Conservation (phyloP, 306 rosid species). For the Begonia masoniana region DNA sequence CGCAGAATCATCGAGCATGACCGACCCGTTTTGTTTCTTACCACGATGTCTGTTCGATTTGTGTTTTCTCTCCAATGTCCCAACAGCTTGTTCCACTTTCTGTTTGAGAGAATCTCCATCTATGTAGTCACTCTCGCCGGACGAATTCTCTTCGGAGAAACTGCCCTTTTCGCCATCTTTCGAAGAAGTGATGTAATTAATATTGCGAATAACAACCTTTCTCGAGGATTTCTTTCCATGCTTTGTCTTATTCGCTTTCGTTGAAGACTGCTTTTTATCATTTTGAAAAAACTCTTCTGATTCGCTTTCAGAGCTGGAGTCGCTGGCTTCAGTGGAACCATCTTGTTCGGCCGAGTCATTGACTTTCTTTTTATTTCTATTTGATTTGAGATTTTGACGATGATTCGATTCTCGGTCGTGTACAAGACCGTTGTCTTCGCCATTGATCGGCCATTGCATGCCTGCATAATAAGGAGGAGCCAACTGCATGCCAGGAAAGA, state of each 20-base stretch:
- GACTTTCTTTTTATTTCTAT: constrained; percentile 46
- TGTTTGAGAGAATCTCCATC: constrained; percentile 74
- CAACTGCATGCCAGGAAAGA: constrained; percentile 78
- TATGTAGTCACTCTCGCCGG: constrained; percentile 47
- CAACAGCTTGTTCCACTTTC: constrained; percentile 81
- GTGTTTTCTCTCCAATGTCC: constrained; percentile 59
- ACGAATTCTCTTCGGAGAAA: constrained; percentile 48
- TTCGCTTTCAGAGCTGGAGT: constrained; percentile 55
- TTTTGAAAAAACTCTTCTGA: constrained; percentile 34
- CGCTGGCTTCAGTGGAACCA: constrained; percentile 31
- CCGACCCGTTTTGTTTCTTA: constrained; percentile 35
- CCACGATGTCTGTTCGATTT: constrained; percentile 41
- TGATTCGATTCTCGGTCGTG: constrained; percentile 37
- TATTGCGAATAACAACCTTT: constrained; percentile 90
- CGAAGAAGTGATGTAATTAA: constrained; percentile 84
- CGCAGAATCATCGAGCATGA: constrained; percentile 25
- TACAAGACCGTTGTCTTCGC: constrained; percentile 38
- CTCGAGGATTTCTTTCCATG: constrained; percentile 68
- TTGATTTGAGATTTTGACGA: constrained; percentile 31
- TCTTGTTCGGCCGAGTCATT: constrained; percentile 46
- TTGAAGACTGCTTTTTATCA: constrained; percentile 35
- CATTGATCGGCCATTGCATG: constrained; percentile 77
- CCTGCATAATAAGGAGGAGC: constrained; percentile 73
- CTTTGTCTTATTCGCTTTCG: constrained; percentile 33
- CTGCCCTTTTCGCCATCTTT: constrained; percentile 61